These are phyloP conservation scores for Hypoxylon fuscum DNA, from an alignment of 495 filamentous ascomycete genomes.

Conservation along the genomic window DNA sequence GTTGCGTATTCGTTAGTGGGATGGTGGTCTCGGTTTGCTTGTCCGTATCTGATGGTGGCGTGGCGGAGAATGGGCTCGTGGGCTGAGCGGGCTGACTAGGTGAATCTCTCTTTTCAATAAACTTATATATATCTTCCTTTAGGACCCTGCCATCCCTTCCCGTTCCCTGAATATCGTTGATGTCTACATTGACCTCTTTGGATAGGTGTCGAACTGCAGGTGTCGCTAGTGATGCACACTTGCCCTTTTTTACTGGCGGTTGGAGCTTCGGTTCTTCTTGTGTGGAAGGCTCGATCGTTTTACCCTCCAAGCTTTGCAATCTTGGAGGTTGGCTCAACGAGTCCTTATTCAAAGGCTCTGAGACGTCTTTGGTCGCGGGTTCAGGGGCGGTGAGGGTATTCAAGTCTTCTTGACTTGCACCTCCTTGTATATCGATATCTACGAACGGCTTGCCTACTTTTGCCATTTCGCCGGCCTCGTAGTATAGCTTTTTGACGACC, in stretches of 20 bases:
- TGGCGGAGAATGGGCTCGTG: slow-evolving; percentile 43
- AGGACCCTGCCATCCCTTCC: slow-evolving; percentile 91
- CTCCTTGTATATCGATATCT: slow-evolving; percentile 75
- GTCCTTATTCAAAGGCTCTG: slow-evolving; percentile 36
- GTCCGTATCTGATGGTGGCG: slow-evolving; percentile 28
- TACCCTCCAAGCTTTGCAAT: slow-evolving; percentile 17
- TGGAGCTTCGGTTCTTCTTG: slow-evolving; percentile 15
- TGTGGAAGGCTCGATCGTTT: slow-evolving; percentile 4
- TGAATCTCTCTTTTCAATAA: slow-evolving; percentile 58
- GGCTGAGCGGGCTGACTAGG: slow-evolving; percentile 18
- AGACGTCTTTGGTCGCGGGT: slow-evolving; percentile 31
- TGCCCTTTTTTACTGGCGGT: slow-evolving; percentile 48
- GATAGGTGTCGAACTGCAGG: slow-evolving; percentile 91
- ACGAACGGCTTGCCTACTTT: slow-evolving; percentile 88
- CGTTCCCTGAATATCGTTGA: slow-evolving; percentile 79
- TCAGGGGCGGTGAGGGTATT: slow-evolving; percentile 51
- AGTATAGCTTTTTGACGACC: slow-evolving; percentile 95
- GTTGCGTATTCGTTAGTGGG: slow-evolving; percentile 79
- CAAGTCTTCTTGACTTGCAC: slow-evolving; percentile 57
- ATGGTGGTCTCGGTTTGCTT: slow-evolving; percentile 71
- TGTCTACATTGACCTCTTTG: slow-evolving; percentile 78
- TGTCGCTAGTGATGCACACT: slow-evolving; percentile 79
- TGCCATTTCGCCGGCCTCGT: slow-evolving; percentile 94
- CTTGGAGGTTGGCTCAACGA: slow-evolving; percentile 28
- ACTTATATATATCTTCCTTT: slow-evolving; percentile 92